These are phyloP conservation scores for Ajuga reptans DNA, from an alignment of 305 asterid species.

Conservation along the genomic window DNA sequence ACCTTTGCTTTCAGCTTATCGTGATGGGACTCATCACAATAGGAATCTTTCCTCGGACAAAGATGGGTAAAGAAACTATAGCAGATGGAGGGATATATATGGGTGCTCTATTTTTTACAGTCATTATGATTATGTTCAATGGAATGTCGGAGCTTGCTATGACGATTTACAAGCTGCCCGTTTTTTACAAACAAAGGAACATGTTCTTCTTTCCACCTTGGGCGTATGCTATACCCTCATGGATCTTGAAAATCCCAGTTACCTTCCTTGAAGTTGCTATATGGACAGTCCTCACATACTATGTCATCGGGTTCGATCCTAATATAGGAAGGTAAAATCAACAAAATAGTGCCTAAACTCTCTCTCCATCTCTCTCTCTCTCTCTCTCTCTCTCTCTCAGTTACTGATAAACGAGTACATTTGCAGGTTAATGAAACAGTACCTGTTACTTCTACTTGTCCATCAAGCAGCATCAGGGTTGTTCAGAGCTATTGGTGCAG, in stretches of 20 bases:
- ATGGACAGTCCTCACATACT: slow-evolving; percentile 47
- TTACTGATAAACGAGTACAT: background rate
- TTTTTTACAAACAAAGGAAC: slow-evolving; percentile 61
- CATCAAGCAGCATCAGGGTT: slow-evolving; percentile 47
- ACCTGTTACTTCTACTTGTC: slow-evolving; percentile 33
- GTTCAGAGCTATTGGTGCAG: slow-evolving; percentile 54
- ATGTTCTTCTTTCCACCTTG: slow-evolving; percentile 56
- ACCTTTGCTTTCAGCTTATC: slow-evolving; percentile 31
- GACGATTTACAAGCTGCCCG: slow-evolving; percentile 60
- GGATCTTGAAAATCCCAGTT: slow-evolving; percentile 51
- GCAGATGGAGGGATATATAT: slow-evolving; percentile 39
- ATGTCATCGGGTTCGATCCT: slow-evolving; percentile 51
- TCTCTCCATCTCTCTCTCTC: background rate
- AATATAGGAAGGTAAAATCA: slow-evolving; percentile 41
- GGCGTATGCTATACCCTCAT: slow-evolving; percentile 54
- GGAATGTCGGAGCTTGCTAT: slow-evolving; percentile 58
- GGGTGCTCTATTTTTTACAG: slow-evolving; percentile 53
- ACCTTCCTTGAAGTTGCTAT: slow-evolving; percentile 43
- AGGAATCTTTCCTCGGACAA: slow-evolving; percentile 46
- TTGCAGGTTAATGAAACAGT: slow-evolving; percentile 49
- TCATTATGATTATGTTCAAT: slow-evolving; percentile 45
- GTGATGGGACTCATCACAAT: slow-evolving; percentile 32
- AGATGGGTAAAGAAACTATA: slow-evolving; percentile 29
- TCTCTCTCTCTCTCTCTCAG: no score
- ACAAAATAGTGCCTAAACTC: background rate